Conservation (phyloP, 257 asterid genomes). For the Haberlea rhodopensis region DNA sequence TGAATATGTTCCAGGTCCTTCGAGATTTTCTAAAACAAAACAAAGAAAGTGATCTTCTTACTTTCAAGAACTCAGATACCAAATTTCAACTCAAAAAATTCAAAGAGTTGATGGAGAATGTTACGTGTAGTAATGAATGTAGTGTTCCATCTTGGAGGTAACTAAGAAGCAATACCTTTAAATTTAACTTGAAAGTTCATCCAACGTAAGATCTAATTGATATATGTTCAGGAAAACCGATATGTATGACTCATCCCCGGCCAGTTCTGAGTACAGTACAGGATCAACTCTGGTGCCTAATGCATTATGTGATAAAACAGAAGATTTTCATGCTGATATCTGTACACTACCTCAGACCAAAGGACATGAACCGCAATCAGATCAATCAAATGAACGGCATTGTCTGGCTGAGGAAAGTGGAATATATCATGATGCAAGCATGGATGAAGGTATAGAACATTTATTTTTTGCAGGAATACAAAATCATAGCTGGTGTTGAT, state of each 20-base stretch:
- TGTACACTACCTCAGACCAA: conserved; percentile 38
- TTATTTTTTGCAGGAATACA: conserved; percentile 1
- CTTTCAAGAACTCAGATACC: conserved; percentile 42
- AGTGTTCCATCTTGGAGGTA: conserved; percentile 75
- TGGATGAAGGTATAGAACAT: conserved; percentile 42
- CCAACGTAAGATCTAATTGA: conserved; percentile 32
- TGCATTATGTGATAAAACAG: conserved; percentile 41
- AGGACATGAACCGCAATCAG: conserved; percentile 41
- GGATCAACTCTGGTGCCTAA: conserved; percentile 66
- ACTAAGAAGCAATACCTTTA: conserved; percentile 17
- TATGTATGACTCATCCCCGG: conserved; percentile 57
- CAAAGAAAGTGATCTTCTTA: conserved; percentile 53
- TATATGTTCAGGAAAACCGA: conserved; percentile 59
- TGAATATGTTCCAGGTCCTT: conserved; percentile 52
- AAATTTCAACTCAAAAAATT: conserved; percentile 61
- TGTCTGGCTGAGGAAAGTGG: conserved; percentile 42
- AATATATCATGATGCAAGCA: conserved; percentile 35
- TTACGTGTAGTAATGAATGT: conserved; percentile 49
- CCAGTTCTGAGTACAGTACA: conserved; percentile 80
- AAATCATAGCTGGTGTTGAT: conserved; percentile 23
- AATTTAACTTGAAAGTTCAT: conserved; percentile 19
- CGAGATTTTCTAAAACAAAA: conserved; percentile 72
- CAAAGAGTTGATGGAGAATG: conserved; percentile 66
- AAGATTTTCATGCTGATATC: conserved; percentile 48
- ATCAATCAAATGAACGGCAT: conserved; percentile 38